These are phyloP conservation scores for Phialophora expanda DNA, from an alignment of 2,329 filamentous ascomycete species.

Conservation along the genomic window DNA sequence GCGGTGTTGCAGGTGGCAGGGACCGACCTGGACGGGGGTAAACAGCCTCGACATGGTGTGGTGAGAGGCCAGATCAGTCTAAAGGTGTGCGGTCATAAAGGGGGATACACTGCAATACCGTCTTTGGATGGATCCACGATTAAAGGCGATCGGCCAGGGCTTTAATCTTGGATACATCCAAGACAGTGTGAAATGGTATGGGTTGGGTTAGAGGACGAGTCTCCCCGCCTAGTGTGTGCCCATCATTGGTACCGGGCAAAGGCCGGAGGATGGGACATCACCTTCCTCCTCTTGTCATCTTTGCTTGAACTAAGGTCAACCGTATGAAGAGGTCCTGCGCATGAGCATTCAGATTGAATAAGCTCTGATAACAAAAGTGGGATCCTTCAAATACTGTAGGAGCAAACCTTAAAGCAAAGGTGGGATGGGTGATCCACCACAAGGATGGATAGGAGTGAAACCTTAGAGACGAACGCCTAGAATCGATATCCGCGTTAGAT, in stretches of 20 bases:
- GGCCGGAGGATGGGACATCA: background rate
- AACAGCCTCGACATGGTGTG: slow-evolving; percentile 17
- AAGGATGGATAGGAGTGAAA: background rate
- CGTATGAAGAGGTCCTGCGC: background rate
- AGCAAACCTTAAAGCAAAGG: background rate
- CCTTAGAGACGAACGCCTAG: background rate
- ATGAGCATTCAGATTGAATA: background rate
- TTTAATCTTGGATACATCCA: background rate
- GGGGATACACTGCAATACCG: background rate
- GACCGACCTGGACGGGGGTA: slow-evolving; percentile 14
- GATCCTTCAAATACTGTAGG: background rate
- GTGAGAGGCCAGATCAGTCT: background rate
- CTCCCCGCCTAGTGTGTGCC: background rate
- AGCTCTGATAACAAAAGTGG: background rate
- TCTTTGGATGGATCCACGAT: background rate
- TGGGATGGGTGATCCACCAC: background rate
- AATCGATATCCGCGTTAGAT: too few species aligned
- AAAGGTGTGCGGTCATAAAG: background rate
- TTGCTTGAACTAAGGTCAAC: background rate
- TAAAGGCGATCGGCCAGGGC: background rate
- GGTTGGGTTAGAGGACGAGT: background rate
- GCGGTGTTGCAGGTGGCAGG: slow-evolving; percentile 47
- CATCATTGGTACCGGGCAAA: background rate
- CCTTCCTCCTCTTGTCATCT: background rate
- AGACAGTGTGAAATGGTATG: background rate